A percentile compares a stretch with the other conserved stretches of the same genome.
Evolutionary conservation across 140 eudicot species (phyloP).

Genomic region (Senecio squalidus): DNA sequence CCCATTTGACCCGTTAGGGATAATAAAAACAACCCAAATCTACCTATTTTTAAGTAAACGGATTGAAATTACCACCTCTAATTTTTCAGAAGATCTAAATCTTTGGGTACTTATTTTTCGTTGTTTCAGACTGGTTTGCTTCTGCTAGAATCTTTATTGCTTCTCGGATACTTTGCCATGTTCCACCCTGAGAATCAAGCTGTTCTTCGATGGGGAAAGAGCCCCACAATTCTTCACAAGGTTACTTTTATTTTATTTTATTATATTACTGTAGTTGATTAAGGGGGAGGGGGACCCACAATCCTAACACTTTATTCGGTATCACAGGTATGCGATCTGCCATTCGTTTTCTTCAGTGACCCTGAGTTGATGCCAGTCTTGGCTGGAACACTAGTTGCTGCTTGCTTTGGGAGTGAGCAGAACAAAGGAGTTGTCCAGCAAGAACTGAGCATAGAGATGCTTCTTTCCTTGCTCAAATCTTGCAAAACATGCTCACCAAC

Average conservation of each 20-base stretch:
- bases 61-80: background rate
- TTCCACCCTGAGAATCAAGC: conserved; percentile 93
- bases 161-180: conserved; percentile 88
- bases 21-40: too few species aligned
- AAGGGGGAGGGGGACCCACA: background rate
- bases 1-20: too few species aligned
- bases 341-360: conserved; percentile 91
- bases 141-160: conserved; percentile 75
- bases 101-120: background rate
- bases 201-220: conserved; percentile 98
- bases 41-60: too few species aligned
- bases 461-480: conserved; percentile 66
- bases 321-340: conserved; percentile 93
- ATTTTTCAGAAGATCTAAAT: background rate
- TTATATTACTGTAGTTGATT: background rate
- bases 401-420: conserved; percentile 85
- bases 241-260: conserved; percentile 21
- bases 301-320: conserved; percentile 15
- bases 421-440: conserved; percentile 95
- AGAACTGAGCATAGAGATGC: conserved; percentile 97
- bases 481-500: conserved; percentile 47
- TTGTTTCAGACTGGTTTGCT: conserved; percentile 71
- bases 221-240: conserved; percentile 98
- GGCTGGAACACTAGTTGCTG: conserved; percentile 87
- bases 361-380: conserved; percentile 84